These are phyloP conservation scores for Coemansia reversa DNA, from an alignment of 192 early-diverging fungal genomes.

Conservation along the genomic window DNA sequence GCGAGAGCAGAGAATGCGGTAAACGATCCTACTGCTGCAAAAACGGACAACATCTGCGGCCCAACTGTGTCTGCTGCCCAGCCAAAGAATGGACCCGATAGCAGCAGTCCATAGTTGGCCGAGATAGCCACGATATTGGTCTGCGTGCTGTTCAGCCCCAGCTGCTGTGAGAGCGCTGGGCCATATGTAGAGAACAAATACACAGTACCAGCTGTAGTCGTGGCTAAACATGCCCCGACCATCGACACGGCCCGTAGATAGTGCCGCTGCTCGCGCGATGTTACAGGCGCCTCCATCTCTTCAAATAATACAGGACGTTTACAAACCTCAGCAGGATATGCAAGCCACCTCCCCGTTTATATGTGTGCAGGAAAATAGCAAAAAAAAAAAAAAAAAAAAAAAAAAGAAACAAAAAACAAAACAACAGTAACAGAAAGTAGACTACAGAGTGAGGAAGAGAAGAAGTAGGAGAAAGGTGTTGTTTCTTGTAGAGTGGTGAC, in stretches of 20 bases:
- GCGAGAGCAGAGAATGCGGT: constrained; percentile 42
- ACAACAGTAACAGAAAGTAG: background rate
- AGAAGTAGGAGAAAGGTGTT: background rate
- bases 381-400: background rate
- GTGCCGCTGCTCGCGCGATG: constrained; percentile 39
- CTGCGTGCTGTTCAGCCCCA: constrained; percentile 59
- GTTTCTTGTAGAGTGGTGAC: background rate
- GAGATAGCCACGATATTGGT: constrained; percentile 62
- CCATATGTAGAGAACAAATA: constrained; percentile 69
- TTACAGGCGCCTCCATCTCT: background rate
- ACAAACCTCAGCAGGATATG: background rate
- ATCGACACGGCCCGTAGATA: constrained; percentile 47
- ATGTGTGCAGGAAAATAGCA: background rate
- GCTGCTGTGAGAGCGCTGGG: constrained; percentile 48
- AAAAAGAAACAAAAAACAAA: background rate
- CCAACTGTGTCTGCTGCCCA: constrained; percentile 57
- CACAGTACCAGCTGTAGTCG: constrained; percentile 59
- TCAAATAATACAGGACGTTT: background rate
- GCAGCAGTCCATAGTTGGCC: constrained; percentile 65
- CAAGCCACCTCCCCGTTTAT: background rate
- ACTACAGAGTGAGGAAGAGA: background rate
- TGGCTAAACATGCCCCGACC: constrained; percentile 53
- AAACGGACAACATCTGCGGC: constrained; percentile 33
- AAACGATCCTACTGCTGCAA: constrained; percentile 45
- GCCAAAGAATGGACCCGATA: constrained; percentile 62